These are phyloP conservation scores for Gigaspora rosea DNA, from an alignment of 192 early-diverging fungal species.

Conservation along the genomic window DNA sequence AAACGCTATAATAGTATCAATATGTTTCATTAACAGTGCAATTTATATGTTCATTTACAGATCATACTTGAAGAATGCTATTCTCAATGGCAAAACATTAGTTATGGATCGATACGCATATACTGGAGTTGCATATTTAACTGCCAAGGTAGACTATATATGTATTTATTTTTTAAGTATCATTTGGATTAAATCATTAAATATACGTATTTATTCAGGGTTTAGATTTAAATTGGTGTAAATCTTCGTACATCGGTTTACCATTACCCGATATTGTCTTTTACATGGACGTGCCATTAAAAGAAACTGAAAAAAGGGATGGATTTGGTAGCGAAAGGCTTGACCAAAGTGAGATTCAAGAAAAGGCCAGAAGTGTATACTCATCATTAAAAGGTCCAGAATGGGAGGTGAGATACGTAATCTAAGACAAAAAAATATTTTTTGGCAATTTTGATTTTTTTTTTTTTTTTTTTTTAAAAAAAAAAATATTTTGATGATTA, in stretches of 20 bases:
- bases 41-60: not conserved
- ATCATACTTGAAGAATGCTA: not conserved
- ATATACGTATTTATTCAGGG: slow-evolving; percentile 44
- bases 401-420: not conserved
- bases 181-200: not conserved
- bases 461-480: too few relatives aligned
- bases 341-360: slow-evolving; percentile 83
- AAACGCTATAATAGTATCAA: not conserved
- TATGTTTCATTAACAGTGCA: too few relatives aligned
- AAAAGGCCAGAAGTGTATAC: slow-evolving; percentile 74
- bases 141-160: slow-evolving; percentile 68
- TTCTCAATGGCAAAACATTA: slow-evolving; percentile 63
- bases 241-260: slow-evolving; percentile 80
- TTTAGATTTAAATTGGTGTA: slow-evolving; percentile 85
- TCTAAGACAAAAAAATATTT: not conserved
- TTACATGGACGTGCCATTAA: slow-evolving; percentile 80
- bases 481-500: not conserved
- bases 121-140: slow-evolving; percentile 91
- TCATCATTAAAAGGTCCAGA: slow-evolving; percentile 47
- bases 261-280: slow-evolving; percentile 84
- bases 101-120: slow-evolving; percentile 95
- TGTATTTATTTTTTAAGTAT: not conserved
- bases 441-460: not conserved
- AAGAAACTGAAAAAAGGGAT: slow-evolving; percentile 74
- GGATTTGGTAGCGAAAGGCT: slow-evolving; percentile 94